A percentile compares a stretch with the other conserved stretches of the same genome.
These are phyloP conservation scores for Aspergillus ibericus DNA, from an alignment of 2,329 filamentous ascomycete genomes.

Conservation along the genomic window DNA sequence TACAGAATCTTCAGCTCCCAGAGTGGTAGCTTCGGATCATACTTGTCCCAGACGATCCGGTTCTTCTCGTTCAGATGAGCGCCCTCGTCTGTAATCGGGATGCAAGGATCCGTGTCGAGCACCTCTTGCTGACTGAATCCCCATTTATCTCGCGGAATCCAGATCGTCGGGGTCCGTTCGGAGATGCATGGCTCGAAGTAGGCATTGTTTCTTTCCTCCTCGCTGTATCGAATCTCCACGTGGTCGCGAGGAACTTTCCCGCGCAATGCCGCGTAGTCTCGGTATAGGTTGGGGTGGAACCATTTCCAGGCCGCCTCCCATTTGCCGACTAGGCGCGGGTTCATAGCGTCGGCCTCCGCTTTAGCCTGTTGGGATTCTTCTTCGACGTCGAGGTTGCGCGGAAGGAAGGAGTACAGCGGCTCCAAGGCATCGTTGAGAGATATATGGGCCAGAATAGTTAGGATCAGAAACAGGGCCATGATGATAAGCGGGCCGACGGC, in stretches of 20 bases:
- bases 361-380: conserved; percentile 49
- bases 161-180: conserved; percentile 64
- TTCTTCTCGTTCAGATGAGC: conserved; percentile 70
- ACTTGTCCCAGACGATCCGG: conserved; percentile 61
- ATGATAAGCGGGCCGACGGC: conserved; percentile 68
- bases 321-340: background rate
- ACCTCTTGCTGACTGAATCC: conserved; percentile 77
- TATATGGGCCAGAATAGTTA: conserved; percentile 73
- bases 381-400: conserved; percentile 63
- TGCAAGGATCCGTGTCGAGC: conserved; percentile 67
- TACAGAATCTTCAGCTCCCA: conserved; percentile 56
- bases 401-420: conserved; percentile 63
- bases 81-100: conserved; percentile 76
- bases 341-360: conserved; percentile 23
- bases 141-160: conserved; percentile 75
- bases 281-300: conserved; percentile 72
- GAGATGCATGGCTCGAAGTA: conserved; percentile 72
- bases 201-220: conserved; percentile 63
- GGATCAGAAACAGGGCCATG: conserved; percentile 72
- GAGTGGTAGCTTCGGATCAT: conserved; percentile 57
- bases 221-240: conserved; percentile 60
- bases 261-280: conserved; percentile 71
- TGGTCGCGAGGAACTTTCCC: conserved; percentile 64
- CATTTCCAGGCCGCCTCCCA: conserved; percentile 35
- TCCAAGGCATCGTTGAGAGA: conserved; percentile 47